Percentiles rank a stretch among this genome's conserved stretches.
phyloP scores from a whole-genome alignment of 2,329 filamentous ascomycete species.

The Aspergillus sp. region DNA sequence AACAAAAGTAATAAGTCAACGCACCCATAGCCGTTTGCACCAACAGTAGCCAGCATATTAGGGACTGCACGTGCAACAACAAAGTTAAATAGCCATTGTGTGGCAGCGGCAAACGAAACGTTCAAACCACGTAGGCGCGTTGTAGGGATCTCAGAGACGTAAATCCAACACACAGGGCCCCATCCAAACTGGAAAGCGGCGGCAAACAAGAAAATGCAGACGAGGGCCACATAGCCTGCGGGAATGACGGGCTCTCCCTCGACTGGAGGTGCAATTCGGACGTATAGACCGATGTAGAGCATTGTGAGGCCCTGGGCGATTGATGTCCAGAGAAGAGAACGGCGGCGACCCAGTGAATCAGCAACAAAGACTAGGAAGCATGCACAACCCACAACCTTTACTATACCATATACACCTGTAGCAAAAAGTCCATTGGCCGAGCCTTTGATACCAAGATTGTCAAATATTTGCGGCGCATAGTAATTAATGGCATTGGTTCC shows the following conservation, averaged over 20 bases:
- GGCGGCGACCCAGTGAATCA: slow-evolving; percentile 39
- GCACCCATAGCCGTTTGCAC: slow-evolving; percentile 50
- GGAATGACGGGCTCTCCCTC: slow-evolving; percentile 56
- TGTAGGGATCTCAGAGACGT: slow-evolving; percentile 69
- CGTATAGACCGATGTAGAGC: slow-evolving; percentile 55
- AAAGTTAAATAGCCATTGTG: slow-evolving; percentile 75
- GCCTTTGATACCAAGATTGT: slow-evolving; percentile 34
- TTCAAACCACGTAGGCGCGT: slow-evolving; percentile 66
- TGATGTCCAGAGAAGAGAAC: slow-evolving; percentile 36
- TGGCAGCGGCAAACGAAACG: slow-evolving; percentile 66
- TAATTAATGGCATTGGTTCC: slow-evolving; percentile 43
- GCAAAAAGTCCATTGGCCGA: slow-evolving; percentile 38
- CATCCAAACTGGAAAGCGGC: slow-evolving; percentile 69
- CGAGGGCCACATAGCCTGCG: slow-evolving; percentile 68
- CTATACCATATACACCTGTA: slow-evolving; percentile 40
- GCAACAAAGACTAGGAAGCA: slow-evolving; percentile 40
- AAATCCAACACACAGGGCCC: slow-evolving; percentile 73
- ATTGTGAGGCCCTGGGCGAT: slow-evolving; percentile 39
- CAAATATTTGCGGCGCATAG: slow-evolving; percentile 41
- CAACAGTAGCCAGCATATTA: slow-evolving; percentile 63
- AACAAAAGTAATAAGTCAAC: slow-evolving; percentile 16
- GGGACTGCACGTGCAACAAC: slow-evolving; percentile 67
- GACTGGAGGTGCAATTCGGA: slow-evolving; percentile 50
- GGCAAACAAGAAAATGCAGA: slow-evolving; percentile 72
- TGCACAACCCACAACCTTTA: slow-evolving; percentile 38